Evolutionary conservation across 2,329 filamentous ascomycete genomes (phyloP).

Genomic region (Microdochium bolleyi): DNA sequence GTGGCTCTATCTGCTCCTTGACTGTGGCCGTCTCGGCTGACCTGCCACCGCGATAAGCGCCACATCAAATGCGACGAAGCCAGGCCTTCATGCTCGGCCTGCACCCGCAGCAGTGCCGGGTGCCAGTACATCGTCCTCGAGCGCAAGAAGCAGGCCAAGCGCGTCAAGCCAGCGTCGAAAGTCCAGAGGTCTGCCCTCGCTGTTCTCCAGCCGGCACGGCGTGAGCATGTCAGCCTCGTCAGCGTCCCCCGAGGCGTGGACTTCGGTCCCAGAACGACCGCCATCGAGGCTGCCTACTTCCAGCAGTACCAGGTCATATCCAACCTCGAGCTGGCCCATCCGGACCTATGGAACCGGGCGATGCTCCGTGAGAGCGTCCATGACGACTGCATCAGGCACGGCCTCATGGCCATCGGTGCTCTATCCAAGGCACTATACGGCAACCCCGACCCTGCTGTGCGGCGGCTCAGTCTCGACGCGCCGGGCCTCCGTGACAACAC

Average conservation of each 20-base stretch:
- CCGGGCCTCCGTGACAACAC: neutral
- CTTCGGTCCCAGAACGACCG: neutral
- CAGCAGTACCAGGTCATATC: neutral
- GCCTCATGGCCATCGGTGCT: neutral
- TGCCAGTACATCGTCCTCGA: neutral
- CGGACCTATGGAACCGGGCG: neutral
- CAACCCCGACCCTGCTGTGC: neutral
- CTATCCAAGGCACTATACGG: neutral
- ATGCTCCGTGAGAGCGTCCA: neutral
- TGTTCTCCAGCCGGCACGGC: neutral
- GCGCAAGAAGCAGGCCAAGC: neutral
- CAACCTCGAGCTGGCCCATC: neutral
- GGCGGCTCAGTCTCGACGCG: neutral
- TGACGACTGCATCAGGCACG: neutral
- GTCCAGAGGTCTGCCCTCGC: neutral
- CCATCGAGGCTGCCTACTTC: neutral
- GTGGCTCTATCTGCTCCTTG: neutral
- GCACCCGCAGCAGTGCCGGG: neutral
- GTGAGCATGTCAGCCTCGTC: neutral
- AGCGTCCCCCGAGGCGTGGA: neutral
- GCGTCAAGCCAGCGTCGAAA: neutral
- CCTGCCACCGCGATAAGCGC: neutral
- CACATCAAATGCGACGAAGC: neutral
- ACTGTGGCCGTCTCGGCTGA: neutral
- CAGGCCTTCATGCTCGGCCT: neutral